A percentile compares a stretch with the other conserved stretches of the same genome.
phyloP scores from a whole-genome alignment of 176 grass and related monocot genomes.

The Bonia amplexicaulis region DNA sequence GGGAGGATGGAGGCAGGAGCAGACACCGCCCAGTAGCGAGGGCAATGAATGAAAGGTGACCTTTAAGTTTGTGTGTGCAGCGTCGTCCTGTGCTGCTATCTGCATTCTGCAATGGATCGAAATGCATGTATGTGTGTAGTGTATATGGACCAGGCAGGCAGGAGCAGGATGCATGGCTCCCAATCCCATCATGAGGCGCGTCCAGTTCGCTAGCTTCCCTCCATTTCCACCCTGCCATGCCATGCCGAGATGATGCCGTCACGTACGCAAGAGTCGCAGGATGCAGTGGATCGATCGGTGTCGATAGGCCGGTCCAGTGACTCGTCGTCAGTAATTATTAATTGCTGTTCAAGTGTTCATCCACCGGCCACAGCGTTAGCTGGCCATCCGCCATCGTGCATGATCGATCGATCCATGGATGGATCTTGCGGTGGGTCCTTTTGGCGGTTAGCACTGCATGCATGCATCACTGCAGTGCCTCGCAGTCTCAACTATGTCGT shows the following conservation, averaged over 20 bases:
- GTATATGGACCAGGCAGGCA: neutral
- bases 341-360: neutral
- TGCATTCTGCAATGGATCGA: conserved; percentile 6
- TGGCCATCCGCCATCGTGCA: neutral
- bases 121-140: conserved; percentile 15
- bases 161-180: neutral
- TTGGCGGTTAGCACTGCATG: conserved; percentile 12
- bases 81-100: neutral
- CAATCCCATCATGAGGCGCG: neutral
- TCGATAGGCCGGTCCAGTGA: neutral
- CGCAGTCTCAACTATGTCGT: neutral
- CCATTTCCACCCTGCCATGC: neutral
- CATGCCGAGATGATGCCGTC: neutral
- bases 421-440: neutral
- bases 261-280: neutral
- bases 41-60: conserved; percentile 4
- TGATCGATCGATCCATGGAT: neutral
- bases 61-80: conserved; percentile 17
- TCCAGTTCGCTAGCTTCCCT: neutral
- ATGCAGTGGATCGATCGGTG: neutral
- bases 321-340: conserved; percentile 11
- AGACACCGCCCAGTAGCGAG: conserved; percentile 14
- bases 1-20: neutral
- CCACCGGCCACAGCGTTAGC: neutral
- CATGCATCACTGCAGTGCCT: neutral